A percentile compares a stretch with the other conserved stretches of the same genome.
Evolutionary conservation across 129 eudicot species (phyloP).

Genomic region (Rutidosis leptorrhynchoides): DNA sequence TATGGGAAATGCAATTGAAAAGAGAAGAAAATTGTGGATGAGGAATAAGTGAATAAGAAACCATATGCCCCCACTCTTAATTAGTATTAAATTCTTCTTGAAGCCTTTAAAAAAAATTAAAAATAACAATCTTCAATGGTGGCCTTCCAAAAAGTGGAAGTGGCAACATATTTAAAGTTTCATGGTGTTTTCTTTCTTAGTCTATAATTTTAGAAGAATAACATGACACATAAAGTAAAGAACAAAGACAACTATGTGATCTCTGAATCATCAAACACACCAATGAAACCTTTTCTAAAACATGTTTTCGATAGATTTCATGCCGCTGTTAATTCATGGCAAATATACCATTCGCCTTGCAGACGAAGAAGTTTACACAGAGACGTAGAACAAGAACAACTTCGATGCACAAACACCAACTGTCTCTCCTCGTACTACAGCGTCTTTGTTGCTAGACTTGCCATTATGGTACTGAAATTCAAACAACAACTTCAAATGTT

Average conservation of each 20-base stretch:
- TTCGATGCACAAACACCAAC: conserved; percentile 46
- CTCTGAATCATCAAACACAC: conserved; percentile 34
- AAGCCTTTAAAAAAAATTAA: too few species aligned
- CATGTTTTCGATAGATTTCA: conserved; percentile 27
- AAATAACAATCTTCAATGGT: conserved; percentile 10
- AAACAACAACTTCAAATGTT: background rate
- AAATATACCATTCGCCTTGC: conserved; percentile 37
- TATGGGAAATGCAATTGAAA: conserved; percentile 24
- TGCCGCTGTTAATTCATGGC: conserved; percentile 39
- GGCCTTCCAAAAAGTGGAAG: conserved; percentile 33
- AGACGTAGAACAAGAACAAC: conserved; percentile 62
- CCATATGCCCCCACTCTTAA: conserved; percentile 31
- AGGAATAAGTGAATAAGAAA: conserved; percentile 37
- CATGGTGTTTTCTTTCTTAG: conserved; percentile 31
- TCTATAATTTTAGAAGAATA: conserved; percentile 22
- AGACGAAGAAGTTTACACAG: conserved; percentile 39
- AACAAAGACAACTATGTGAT: conserved; percentile 18
- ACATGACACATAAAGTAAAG: conserved; percentile 30
- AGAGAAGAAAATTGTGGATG: conserved; percentile 24
- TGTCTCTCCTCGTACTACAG: conserved; percentile 84
- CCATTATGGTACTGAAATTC: conserved; percentile 77
- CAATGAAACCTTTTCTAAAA: conserved; percentile 34
- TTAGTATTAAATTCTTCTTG: too few species aligned
- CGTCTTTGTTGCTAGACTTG: conserved; percentile 90
- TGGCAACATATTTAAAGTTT: conserved; percentile 33